Evolutionary conservation across 2,329 filamentous ascomycete species (phyloP).

Genomic region (Aureobasidium zeae): DNA sequence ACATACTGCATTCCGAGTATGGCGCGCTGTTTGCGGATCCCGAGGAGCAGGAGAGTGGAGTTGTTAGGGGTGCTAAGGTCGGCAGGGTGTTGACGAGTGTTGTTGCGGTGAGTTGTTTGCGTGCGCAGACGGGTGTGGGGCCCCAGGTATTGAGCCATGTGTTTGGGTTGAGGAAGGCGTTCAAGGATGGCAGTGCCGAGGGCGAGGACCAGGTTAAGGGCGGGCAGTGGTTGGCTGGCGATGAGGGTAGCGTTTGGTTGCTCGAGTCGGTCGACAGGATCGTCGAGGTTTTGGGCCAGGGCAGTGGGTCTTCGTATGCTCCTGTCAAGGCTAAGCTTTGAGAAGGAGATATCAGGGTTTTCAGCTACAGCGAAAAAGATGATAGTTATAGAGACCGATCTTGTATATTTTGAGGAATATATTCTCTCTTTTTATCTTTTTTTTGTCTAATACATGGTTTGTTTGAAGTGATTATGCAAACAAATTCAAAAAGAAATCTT

Average conservation of each 20-base stretch:
- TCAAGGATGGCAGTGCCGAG: constrained; percentile 54
- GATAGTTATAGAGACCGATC: too few relatives aligned
- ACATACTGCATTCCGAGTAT: constrained; percentile 69
- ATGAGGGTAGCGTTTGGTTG: constrained; percentile 57
- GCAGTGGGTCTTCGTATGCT: constrained; percentile 47
- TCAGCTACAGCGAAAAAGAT: too few relatives aligned
- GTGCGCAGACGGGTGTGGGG: constrained; percentile 71
- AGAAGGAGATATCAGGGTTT: too few relatives aligned
- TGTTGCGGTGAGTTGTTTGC: constrained; percentile 63
- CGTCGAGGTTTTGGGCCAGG: constrained; percentile 42
- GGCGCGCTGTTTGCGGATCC: constrained; percentile 65
- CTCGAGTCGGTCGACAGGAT: constrained; percentile 53
- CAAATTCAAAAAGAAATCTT: too few relatives aligned
- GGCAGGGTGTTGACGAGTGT: constrained; percentile 65
- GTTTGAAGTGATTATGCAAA: too few relatives aligned
- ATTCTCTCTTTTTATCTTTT: too few relatives aligned
- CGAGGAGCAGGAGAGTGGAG: constrained; percentile 29
- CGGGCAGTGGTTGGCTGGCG: constrained; percentile 52
- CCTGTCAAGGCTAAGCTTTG: constrained; percentile 40
- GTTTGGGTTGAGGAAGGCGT: constrained; percentile 68
- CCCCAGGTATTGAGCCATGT: constrained; percentile 76
- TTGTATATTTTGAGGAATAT: too few relatives aligned
- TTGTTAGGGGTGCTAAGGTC: too few relatives aligned
- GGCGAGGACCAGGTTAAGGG: constrained; percentile 47
- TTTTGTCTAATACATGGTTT: too few relatives aligned